A percentile compares a stretch with the other conserved stretches of the same genome.
phyloP scores from a whole-genome alignment of 306 rosid genomes.

The Dryas alaskensis region DNA sequence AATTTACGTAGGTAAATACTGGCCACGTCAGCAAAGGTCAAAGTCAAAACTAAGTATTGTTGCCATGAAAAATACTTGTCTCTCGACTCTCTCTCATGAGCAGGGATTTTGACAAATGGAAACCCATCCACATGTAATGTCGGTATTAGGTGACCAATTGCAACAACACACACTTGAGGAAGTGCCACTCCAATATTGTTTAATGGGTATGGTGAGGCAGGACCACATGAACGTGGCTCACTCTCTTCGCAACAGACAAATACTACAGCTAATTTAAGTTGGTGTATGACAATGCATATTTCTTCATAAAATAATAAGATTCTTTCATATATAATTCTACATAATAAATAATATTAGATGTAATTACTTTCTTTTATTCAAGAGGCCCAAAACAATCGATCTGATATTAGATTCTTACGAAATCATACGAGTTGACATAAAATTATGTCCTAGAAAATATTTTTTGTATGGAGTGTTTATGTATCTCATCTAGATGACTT shows the following conservation, averaged over 20 bases:
- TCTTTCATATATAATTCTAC: background rate
- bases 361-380: background rate
- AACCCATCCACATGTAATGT: slow-evolving; percentile 33
- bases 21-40: too few relatives aligned
- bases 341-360: background rate
- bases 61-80: background rate
- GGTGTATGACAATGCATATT: background rate
- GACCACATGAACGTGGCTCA: slow-evolving; percentile 30
- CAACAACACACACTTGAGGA: background rate
- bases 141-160: slow-evolving; percentile 2
- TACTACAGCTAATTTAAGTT: background rate
- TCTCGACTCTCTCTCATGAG: background rate
- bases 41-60: too few relatives aligned
- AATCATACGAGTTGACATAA: too few relatives aligned
- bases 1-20: too few relatives aligned
- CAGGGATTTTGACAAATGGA: background rate
- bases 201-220: slow-evolving; percentile 15
- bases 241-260: slow-evolving; percentile 4
- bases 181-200: slow-evolving; percentile 21
- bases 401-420: background rate
- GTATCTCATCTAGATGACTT: too few relatives aligned
- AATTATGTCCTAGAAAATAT: too few relatives aligned
- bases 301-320: background rate
- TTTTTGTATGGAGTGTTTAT: too few relatives aligned
- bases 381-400: background rate